Evolutionary conservation across 768 basidiomycete species (phyloP).

Genomic region (Auricularia cornea): DNA sequence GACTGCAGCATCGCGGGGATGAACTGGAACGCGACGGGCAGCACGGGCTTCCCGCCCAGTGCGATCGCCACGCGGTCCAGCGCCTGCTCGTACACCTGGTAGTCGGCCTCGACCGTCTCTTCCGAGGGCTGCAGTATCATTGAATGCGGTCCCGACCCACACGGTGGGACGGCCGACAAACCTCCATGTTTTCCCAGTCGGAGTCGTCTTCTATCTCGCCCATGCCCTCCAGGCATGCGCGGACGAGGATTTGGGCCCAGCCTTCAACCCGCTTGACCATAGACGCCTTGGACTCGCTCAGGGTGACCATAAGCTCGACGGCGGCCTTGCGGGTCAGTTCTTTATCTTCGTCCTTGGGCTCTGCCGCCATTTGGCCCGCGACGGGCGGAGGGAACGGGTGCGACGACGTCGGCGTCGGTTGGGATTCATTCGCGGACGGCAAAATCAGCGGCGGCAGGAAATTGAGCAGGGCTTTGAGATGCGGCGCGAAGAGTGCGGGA

Average conservation of each 20-base stretch:
- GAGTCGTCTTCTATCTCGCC: constrained; percentile 62
- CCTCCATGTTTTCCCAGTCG: constrained; percentile 21
- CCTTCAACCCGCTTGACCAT: constrained; percentile 63
- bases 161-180: background rate
- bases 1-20: constrained; percentile 76
- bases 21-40: constrained; percentile 70
- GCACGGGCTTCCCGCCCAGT: constrained; percentile 62
- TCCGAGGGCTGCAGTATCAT: constrained; percentile 55
- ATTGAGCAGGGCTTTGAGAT: constrained; percentile 55
- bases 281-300: constrained; percentile 64
- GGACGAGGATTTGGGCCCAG: constrained; percentile 62
- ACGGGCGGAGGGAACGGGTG: constrained; percentile 29
- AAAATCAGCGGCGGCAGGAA: constrained; percentile 69
- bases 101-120: constrained; percentile 50
- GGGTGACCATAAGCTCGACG: constrained; percentile 72
- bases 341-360: constrained; percentile 52
- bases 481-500: constrained; percentile 65
- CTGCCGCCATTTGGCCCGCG: constrained; percentile 23
- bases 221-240: constrained; percentile 77
- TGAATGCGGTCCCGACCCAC: background rate
- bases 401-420: constrained; percentile 46
- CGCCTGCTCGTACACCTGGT: constrained; percentile 73
- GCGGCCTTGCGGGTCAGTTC: constrained; percentile 64
- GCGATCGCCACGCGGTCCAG: constrained; percentile 77
- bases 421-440: constrained; percentile 42